These are phyloP conservation scores for Triangularia verruculosa DNA, from an alignment of 2,329 filamentous ascomycete species.

Conservation along the genomic window DNA sequence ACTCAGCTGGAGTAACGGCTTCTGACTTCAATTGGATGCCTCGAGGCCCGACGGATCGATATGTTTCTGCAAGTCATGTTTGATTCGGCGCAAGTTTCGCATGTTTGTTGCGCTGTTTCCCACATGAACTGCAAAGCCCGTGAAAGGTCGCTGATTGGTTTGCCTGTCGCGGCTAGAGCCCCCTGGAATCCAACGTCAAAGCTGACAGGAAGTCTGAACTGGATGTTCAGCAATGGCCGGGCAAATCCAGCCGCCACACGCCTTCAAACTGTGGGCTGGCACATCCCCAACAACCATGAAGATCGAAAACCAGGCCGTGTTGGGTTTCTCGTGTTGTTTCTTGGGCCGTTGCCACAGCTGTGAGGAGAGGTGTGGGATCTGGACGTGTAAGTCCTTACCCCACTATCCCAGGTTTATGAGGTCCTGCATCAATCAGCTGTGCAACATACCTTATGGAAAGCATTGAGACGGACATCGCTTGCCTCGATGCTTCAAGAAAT, in stretches of 20 bases:
- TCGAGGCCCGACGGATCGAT: neutral
- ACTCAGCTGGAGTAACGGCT: neutral
- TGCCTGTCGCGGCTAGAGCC: conserved; percentile 15
- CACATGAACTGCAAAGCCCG: neutral
- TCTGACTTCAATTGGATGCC: neutral
- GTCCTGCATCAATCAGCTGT: neutral
- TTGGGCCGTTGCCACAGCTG: neutral
- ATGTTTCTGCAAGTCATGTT: conserved; percentile 23
- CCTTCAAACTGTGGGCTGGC: neutral
- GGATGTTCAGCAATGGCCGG: neutral
- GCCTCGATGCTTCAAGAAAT: conserved; percentile 5
- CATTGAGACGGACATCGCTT: neutral
- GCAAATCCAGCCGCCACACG: neutral
- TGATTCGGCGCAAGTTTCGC: conserved; percentile 5
- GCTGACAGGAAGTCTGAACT: neutral
- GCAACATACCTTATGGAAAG: neutral
- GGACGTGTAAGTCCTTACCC: neutral
- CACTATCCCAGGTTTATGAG: neutral
- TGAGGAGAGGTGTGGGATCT: too few species aligned
- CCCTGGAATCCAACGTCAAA: conserved; percentile 17
- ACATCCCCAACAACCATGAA: neutral
- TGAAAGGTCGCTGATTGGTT: conserved; percentile 21
- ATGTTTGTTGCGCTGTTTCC: conserved; percentile 7
- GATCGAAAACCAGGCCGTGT: neutral
- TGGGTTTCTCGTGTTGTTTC: neutral